These are phyloP conservation scores for Quercus phellos DNA, from an alignment of 331 rosid genomes.

Conservation along the genomic window DNA sequence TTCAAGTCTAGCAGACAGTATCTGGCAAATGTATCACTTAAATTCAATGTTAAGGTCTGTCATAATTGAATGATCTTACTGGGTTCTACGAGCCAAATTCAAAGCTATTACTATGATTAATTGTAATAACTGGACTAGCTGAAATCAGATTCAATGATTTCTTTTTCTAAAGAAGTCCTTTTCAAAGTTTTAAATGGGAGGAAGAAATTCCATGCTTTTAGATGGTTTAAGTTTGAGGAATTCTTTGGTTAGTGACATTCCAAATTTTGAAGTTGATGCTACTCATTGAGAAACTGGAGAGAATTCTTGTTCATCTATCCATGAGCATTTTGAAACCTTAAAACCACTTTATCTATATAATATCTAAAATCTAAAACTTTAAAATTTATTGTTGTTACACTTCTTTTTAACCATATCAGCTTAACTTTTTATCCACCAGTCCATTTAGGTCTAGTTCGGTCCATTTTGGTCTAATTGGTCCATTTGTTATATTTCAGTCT, in stretches of 20 bases:
- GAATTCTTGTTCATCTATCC: constrained; percentile 46
- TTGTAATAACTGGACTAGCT: neutral
- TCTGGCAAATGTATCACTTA: constrained; percentile 45
- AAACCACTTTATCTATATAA: neutral
- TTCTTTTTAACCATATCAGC: too few species aligned
- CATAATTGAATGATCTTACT: constrained; percentile 13
- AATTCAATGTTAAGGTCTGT: constrained; percentile 41
- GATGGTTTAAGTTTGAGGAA: constrained; percentile 50
- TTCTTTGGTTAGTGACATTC: constrained; percentile 55
- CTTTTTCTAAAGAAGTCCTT: neutral
- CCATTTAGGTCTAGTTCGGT: too few species aligned
- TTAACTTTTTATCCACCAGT: too few species aligned
- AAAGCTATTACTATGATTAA: neutral
- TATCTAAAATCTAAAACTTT: too few species aligned
- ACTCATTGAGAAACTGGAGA: constrained; percentile 48
- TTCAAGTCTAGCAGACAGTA: constrained; percentile 44
- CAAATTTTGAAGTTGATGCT: constrained; percentile 57
- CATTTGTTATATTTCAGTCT: fast-evolving
- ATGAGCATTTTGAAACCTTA: constrained; percentile 27
- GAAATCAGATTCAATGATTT: constrained; percentile 8
- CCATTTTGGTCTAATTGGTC: too few species aligned
- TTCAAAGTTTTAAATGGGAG: constrained; percentile 39
- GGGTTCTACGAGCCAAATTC: neutral
- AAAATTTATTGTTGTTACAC: too few species aligned
- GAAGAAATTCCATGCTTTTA: constrained; percentile 54